These are phyloP conservation scores for Protostelium mycophagum DNA, from an alignment of 78 protist species.

Conservation along the genomic window DNA sequence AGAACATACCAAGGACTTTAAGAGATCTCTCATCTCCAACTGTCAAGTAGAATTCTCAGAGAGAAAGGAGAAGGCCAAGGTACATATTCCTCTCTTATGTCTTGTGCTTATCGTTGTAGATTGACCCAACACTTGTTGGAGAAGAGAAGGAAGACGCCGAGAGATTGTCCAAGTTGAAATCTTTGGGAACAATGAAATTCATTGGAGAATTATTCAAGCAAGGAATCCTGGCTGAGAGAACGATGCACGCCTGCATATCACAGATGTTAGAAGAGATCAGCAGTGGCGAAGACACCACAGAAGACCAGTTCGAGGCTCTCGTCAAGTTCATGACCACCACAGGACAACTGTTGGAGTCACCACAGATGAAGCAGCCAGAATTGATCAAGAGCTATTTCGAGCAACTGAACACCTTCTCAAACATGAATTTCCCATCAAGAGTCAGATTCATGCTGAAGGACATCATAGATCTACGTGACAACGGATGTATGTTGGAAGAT, in stretches of 20 bases:
- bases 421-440: neutral
- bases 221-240: neutral
- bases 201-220: neutral
- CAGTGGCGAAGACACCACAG: neutral
- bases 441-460: neutral
- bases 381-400: neutral
- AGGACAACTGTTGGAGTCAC: neutral
- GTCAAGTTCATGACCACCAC: neutral
- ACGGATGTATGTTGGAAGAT: too few relatives aligned
- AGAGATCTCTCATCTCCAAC: neutral
- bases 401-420: neutral
- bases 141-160: neutral
- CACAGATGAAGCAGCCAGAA: neutral
- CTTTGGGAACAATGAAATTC: neutral
- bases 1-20: neutral
- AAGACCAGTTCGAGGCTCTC: neutral
- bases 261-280: neutral
- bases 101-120: neutral
- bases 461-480: neutral
- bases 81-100: neutral
- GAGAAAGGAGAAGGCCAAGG: neutral
- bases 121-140: neutral
- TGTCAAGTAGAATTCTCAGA: neutral
- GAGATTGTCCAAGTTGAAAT: neutral
- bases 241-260: neutral